Conservation (phyloP, 495 filamentous ascomycete genomes). For the Rusavskia elegans region DNA sequence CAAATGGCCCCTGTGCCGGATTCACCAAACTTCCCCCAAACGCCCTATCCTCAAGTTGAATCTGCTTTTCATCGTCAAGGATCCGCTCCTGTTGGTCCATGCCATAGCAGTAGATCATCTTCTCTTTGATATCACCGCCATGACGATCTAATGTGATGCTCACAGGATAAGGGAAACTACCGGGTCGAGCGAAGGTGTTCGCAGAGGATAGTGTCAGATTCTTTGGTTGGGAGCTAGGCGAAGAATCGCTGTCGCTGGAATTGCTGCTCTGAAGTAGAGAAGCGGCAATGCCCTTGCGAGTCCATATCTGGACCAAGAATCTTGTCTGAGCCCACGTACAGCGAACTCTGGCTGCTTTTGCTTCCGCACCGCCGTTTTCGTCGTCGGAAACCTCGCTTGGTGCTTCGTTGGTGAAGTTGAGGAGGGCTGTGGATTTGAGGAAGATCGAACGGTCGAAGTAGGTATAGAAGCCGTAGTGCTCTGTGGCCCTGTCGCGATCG, state of each 20-base stretch:
- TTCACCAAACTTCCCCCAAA: slow-evolving; percentile 48
- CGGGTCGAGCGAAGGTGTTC: slow-evolving; percentile 42
- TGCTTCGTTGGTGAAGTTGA: slow-evolving; percentile 16
- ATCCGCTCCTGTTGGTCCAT: slow-evolving; percentile 38
- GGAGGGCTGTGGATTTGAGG: slow-evolving; percentile 35
- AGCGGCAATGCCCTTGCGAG: slow-evolving; percentile 32
- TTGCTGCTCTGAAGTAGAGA: slow-evolving; percentile 21
- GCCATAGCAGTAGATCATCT: slow-evolving; percentile 56
- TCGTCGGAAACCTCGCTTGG: slow-evolving; percentile 33
- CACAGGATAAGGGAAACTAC: slow-evolving; percentile 74
- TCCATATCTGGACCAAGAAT: slow-evolving; percentile 88
- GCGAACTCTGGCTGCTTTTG: slow-evolving; percentile 42
- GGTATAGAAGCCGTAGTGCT: slow-evolving; percentile 89
- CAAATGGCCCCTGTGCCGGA: slow-evolving; percentile 32
- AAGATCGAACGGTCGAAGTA: slow-evolving; percentile 86
- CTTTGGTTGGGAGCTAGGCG: slow-evolving; percentile 1
- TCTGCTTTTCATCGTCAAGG: slow-evolving; percentile 29
- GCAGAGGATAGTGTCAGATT: slow-evolving; percentile 27
- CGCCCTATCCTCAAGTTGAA: slow-evolving; percentile 41
- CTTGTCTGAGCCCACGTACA: slow-evolving; percentile 76
- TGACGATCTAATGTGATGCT: slow-evolving; percentile 71
- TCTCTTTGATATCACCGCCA: slow-evolving; percentile 44
- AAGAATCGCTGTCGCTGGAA: neutral
- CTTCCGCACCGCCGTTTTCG: slow-evolving; percentile 43
- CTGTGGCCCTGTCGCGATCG: slow-evolving; percentile 58